These are phyloP conservation scores for Lanzia echinophila DNA, from an alignment of 2,329 filamentous ascomycete species.

Conservation along the genomic window DNA sequence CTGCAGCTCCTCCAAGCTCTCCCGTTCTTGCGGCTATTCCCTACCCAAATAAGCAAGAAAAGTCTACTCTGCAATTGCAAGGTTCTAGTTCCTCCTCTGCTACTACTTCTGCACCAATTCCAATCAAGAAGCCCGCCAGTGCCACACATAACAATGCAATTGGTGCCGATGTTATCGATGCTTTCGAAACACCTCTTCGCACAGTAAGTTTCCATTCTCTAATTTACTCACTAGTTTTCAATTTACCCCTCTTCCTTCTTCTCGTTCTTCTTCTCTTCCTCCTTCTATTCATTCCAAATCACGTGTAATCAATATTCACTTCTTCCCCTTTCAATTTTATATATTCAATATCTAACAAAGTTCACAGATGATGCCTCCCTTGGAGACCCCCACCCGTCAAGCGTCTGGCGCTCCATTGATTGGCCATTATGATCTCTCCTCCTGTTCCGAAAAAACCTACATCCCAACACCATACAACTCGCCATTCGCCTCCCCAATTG, in stretches of 20 bases:
- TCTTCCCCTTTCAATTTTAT: too few species aligned
- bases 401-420: not conserved
- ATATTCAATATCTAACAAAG: too few species aligned
- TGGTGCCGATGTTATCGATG: not conserved
- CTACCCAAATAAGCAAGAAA: not conserved
- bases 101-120: not conserved
- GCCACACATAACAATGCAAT: not conserved
- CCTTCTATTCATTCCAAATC: not conserved
- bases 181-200: not conserved
- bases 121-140: not conserved
- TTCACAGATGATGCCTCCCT: not conserved
- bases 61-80: not conserved
- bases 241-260: not conserved
- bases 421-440: constrained; percentile 2
- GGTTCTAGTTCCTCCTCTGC: not conserved
- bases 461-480: constrained; percentile 6
- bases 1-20: constrained; percentile 2
- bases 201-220: not conserved
- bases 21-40: not conserved
- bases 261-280: not conserved
- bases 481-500: not conserved
- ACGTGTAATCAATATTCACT: not conserved
- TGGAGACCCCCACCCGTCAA: not conserved
- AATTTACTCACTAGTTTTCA: not conserved
- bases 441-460: not conserved